Base-by-base conservation (phyloP, 331 rosid genomes). In the Rosa hybrid region DNA sequence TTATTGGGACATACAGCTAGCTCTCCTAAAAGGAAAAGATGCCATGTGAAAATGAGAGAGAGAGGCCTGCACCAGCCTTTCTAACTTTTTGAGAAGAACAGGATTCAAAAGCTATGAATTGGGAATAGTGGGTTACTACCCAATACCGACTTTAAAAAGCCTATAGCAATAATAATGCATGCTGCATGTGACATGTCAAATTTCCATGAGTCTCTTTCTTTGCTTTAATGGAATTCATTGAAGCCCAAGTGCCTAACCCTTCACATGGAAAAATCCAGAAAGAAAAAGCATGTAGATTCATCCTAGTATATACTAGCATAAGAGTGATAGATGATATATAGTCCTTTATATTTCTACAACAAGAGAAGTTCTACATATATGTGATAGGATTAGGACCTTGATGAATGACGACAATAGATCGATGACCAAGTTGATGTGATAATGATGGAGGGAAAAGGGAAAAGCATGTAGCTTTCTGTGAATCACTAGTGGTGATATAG, bases 11-110 rank as follows among this genome's bases (percentile, higher is more conserved):
- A 46, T 48, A 68, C 75, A 68, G 25, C 38, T n/a, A 70, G 51
- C 41, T 9, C 20, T 39, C 67, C 67, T 72, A 82, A 77, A 87
- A 86, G 89, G 72, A 82, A 84, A 82, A 81, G 83, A 80, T 39
- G 86, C 73, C 96, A 92, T 88, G 97, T 88, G 91, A 78, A 56
- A 91, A 97, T 89, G 91, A 75, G 87, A 57, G 82, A 48, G 80
- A 34, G 81, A 27, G 86, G 91, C 91, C 46, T 17, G 49, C 72
- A 76, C 41, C 80, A 21, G 54, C 54, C 4, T 41, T 64, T 90
- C 87, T 85, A 87, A 84, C 89, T 81, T 80, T 84, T 51, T 60
- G 79, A 82, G 88, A 53, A 78, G 69, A 39, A 39, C 69, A 79
- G 82, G 78, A 76, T 83, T 79, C 73, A 86, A 90, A 84, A 86